A percentile compares a stretch with the other conserved stretches of the same genome.
Conservation (phyloP, 2,329 filamentous ascomycete genomes). For the Alternaria brassicae region DNA sequence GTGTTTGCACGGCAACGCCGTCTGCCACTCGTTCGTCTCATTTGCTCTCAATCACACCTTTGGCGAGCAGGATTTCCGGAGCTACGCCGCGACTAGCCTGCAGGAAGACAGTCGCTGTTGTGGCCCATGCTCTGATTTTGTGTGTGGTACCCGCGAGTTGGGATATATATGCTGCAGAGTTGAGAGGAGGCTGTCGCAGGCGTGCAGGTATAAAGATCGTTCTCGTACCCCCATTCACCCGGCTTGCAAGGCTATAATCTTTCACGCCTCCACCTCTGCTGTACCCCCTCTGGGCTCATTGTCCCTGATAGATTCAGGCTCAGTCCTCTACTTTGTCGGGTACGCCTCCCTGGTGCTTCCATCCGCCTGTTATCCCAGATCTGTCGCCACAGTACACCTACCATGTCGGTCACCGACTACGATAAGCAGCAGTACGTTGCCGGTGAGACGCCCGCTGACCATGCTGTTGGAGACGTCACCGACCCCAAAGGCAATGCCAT, state of each 20-base stretch:
- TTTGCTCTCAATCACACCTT: conserved; percentile 28
- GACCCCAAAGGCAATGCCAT: conserved; percentile 37
- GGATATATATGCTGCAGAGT: conserved; percentile 13
- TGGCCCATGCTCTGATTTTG: conserved; percentile 6
- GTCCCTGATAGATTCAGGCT: conserved; percentile 9
- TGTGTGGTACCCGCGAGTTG: not conserved
- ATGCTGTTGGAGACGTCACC: conserved; percentile 37
- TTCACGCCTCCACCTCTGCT: conserved; percentile 25
- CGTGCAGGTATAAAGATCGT: conserved; percentile 35
- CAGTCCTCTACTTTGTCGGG: not conserved
- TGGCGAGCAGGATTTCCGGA: conserved; percentile 24
- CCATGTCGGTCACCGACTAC: conserved; percentile 33
- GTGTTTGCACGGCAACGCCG: conserved; percentile 22
- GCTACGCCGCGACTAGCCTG: conserved; percentile 25
- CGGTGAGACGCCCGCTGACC: conserved; percentile 16
- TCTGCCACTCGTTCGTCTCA: conserved; percentile 18
- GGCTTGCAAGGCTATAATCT: conserved; percentile 22
- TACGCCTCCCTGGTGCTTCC: not conserved
- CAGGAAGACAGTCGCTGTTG: conserved; percentile 19
- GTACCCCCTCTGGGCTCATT: conserved; percentile 13
- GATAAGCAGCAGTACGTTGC: conserved; percentile 39
- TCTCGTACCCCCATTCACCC: conserved; percentile 26
- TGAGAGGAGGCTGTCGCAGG: conserved; percentile 21
- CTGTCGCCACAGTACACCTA: not conserved
- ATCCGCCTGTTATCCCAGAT: not conserved